Base-by-base conservation (phyloP, 371 early-diverging fungal species). In the Mucor velutinosus region DNA sequence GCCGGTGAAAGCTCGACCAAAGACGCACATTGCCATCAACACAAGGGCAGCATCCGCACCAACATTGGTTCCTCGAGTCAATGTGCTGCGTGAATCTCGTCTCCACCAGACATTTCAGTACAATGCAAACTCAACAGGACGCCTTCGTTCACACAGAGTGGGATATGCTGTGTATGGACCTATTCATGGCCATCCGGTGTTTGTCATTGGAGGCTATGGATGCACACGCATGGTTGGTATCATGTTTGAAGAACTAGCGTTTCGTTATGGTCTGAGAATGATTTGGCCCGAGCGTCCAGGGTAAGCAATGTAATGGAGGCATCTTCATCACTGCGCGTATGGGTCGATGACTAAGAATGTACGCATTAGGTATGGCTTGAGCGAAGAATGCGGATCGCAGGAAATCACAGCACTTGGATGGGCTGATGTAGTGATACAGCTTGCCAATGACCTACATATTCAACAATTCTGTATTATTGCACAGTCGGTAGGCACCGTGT, bases 261-360 rank as follows among this genome's bases (percentile, higher is more conserved):
- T 60, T 61, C 51, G 77, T 32, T 71, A 81, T 59, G 59, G 65
- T 11, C 53, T 81, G 15, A 66, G 75, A 2, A 76, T 78, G 76
- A 78, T 84, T 33, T 81, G 82, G 82, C 84, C 84, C 23, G 84
- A 84, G 67, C 78, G 84, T 51, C 80, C 82, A 41, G 84, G 84
- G 80, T 81, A 78, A 73, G 30, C 53, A 53, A 53, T 23, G 32
- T 37, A 25, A 37, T 62, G 25, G 27, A 57, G 12, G 7, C 15
- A 47, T 12, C n/a, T 11, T 53, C 37, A 35, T 35, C 37, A 1
- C 10, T 3, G 1, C 4, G 21, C 4, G 1, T 25, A 11, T 53
- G 7, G 53, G 15, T 53, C 53, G 5, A 53, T 27, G 14, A 35
- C 14, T 53, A 15, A 53, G 15, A 15, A 12, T n/a, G n/a, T 1